Base-by-base conservation (phyloP, 2,329 filamentous ascomycete species). In the Xylaria multiplex region DNA sequence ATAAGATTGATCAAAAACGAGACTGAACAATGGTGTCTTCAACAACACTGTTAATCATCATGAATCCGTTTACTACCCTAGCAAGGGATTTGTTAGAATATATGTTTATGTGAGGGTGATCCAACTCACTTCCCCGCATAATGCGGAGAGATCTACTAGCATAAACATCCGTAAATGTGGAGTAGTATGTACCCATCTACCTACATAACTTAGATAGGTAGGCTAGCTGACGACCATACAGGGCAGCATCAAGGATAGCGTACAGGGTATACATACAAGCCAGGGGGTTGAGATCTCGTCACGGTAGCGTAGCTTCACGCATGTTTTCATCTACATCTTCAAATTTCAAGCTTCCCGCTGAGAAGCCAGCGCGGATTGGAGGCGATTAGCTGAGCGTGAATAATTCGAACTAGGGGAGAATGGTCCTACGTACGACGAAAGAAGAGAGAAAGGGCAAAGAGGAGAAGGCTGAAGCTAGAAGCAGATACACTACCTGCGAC, bases 391-490 rank as follows among this genome's bases (percentile, higher is more conserved):
- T 24, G 32, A 40, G 6, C 7, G 40, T 42, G 42, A 49, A 46
- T 13, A 50, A n/a, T 9, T 4, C 32, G 42, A 54, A 30, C n/a
- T 7, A 35, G 3, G 46, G 59, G 59, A 59, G 59, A 37, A 63
- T 62, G 59, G 42, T 46, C 45, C 35, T 30, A 57, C 37, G 19
- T 22, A 57, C 14, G 54, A 35, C 46, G 16, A 11, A 40, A 3
- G 14, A 54, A 32, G 40, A 7, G 30, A 35, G 49, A 50, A 48
- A 37, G 49, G 30, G 22, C 40, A 42, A 42, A n/a, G 35, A 55
- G 59, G 59, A n/a, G 45, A 55, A 65, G 37, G 22, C 40, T 27
- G 50, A 49, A 40, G 37, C 22, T 54, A 42, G 13, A 32, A 37
- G 32, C 42, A 42, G n/a, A 35, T n/a, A 52, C 49, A 19, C 13